Evolutionary conservation across 371 early-diverging fungal species (phyloP), one percentile per base, ranked within the genome.

Genomic region (Mucor plumbeus): DNA sequence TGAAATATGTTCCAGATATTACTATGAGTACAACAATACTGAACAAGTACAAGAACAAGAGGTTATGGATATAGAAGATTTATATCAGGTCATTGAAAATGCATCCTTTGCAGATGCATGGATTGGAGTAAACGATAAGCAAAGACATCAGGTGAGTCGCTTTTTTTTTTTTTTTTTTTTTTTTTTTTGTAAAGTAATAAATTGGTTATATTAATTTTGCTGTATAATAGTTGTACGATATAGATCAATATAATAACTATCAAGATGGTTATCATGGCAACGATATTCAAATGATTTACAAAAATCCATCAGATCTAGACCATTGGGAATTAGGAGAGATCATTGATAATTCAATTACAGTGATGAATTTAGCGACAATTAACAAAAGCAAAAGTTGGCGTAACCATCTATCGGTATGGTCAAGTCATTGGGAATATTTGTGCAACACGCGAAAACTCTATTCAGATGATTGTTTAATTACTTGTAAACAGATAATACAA

Each of bases 71-170:
- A 54, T 68, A 35, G 60, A 58, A n/a, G 33, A 53, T 59, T 39
- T 66, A 54, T 39, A 31, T 10, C 39, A 54, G 43, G 34, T 26
- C 17, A 47, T 73, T 35, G 64, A 69, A 26, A 59, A n/a, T 35
- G 67, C 60, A 50, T 50, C 63, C 19, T 65, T 69, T 66, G 59
- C 54, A 54, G 73, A 73, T 55, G 73, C 69, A 11, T 69, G 55
- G 53, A 31, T 73, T 21, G 67, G 39, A n/a, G 33, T 50, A 9
- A 60, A 48, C 15, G 40, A 47, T n/a, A 61, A 61, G 39, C 61
- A 61, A n/a, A 61, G 56, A 38, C 67, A 67, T 61, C 67, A 67
- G 53, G 67, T 67, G 31, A 67, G 61, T 50, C 3, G n/a, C 14
- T 38, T 1, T 41, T 15, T 41, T 15, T 14, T 41, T 14, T 15